Base-by-base conservation (phyloP, 169 alveolate species). In the Plasmodium blacklocki region DNA sequence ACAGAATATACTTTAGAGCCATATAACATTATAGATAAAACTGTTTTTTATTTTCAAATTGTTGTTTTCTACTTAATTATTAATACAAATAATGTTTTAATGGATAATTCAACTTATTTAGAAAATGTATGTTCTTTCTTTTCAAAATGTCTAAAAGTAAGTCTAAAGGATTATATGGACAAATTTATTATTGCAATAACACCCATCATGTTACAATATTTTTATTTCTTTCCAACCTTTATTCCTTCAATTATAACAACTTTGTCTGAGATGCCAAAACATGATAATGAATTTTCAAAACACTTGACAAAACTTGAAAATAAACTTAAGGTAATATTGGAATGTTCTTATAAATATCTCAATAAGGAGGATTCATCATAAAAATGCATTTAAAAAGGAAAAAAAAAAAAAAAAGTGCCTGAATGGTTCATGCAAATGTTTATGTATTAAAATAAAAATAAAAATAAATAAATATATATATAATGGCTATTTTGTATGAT, bases 161-260 rank as follows among this genome's bases (percentile, higher is more conserved):
- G 64, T 73, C 14, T 43, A 19, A 83, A 62, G 26, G 73, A 71
- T 11, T 29, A 83, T 50, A n/a, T 83, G 1, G 74, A 54, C 15
- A n/a, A 83, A 1, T 70, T 83, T 12, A 63, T 83, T 3, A 14
- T 50, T n/a, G 32, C 85, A 12, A 43, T 70, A 11, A 54, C 59
- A 1, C 91, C 85, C 8, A 47, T 29, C 6, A 68, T 83, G 85
- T 3, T 83, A 8, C 78, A 83, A 8, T 83, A 39, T 68, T 83
- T 68, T 39, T 83, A 83, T 62, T 83, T 83, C 54, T 83, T 83
- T 8, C 91, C 91, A 7, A 58, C 86, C 4, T 58, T 83, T 19
- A 83, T 83, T 4, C 91, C 91, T 18, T 47, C 43, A 1, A 8
- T 66, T 29, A n/a, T 78, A 18, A 8, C 56, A 2, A 29, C 12